A percentile compares a stretch with the other conserved stretches of the same genome.
phyloP scores from a whole-genome alignment of 2,329 filamentous ascomycete species.

The Cryphonectria carpinicola region DNA sequence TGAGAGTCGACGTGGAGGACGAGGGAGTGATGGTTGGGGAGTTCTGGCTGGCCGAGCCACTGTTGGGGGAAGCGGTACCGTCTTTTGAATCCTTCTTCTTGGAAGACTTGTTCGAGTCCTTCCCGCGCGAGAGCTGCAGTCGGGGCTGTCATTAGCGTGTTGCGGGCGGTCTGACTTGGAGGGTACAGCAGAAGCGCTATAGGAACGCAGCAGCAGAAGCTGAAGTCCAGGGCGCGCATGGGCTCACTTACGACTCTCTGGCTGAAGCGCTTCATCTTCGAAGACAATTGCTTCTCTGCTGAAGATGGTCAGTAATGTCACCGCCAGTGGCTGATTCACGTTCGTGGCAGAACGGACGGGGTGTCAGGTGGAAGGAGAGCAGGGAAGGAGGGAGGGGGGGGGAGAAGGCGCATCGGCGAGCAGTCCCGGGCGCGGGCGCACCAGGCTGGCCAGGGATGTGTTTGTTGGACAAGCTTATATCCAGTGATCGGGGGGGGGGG shows the following conservation, averaged over 20 bases:
- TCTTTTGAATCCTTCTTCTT: constrained; percentile 75
- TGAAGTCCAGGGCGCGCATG: constrained; percentile 26
- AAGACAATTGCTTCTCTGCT: constrained; percentile 36
- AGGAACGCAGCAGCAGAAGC: constrained; percentile 4
- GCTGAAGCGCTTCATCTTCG: constrained; percentile 94
- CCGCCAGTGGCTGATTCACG: constrained; percentile 5
- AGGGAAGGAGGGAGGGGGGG: neutral
- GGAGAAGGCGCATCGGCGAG: neutral
- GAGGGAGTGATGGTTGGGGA: constrained; percentile 76
- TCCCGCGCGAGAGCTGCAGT: constrained; percentile 83
- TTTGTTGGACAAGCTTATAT: constrained; percentile 16
- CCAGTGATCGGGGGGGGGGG: constrained; percentile 4
- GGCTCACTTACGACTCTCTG: constrained; percentile 85
- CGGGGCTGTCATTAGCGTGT: constrained; percentile 19
- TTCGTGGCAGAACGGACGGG: neutral
- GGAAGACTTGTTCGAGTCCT: constrained; percentile 82
- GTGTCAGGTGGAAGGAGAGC: neutral
- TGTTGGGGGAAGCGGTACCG: constrained; percentile 80
- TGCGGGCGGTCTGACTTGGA: constrained; percentile 5
- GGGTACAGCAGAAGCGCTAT: constrained; percentile 12
- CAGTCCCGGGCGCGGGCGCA: constrained; percentile 12
- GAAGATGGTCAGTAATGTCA: constrained; percentile 23
- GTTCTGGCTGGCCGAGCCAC: constrained; percentile 54
- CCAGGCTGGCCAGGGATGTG: constrained; percentile 4
- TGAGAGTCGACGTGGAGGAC: constrained; percentile 85